Conservation (phyloP, 169 alveolate species). For the Eimeria sp. region DNA sequence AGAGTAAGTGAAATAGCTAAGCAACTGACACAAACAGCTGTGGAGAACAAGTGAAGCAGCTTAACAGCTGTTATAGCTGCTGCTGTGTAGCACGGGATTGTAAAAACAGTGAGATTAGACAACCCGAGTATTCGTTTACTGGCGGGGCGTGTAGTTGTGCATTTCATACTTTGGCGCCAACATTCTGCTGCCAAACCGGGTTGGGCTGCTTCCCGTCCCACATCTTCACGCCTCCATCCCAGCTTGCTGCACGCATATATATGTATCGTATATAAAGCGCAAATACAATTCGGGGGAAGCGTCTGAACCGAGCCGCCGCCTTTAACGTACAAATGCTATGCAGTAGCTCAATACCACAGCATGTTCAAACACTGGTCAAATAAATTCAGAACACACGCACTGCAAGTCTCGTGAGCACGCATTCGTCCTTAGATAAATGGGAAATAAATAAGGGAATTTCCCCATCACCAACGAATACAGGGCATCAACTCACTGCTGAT, state of each 20-base stretch:
- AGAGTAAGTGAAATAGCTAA: neutral
- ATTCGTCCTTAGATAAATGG: neutral
- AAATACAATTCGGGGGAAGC: too few relatives aligned
- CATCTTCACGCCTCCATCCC: constrained; percentile 82
- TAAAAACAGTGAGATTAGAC: neutral
- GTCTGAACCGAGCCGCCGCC: neutral
- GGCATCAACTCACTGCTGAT: constrained; percentile 40
- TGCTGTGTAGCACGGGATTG: neutral
- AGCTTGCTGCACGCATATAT: constrained; percentile 71
- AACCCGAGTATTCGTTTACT: neutral
- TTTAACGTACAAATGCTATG: neutral
- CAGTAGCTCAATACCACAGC: neutral
- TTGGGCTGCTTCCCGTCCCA: constrained; percentile 83
- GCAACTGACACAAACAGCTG: neutral
- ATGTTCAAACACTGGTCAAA: neutral
- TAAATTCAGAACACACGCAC: neutral
- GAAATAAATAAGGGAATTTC: neutral
- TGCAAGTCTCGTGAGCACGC: neutral
- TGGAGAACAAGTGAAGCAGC: neutral
- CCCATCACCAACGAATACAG: neutral
- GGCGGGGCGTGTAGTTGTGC: neutral
- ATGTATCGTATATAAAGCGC: neutral
- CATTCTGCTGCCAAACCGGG: constrained; percentile 82
- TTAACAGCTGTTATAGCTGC: neutral
- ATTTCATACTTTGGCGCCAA: constrained; percentile 75